Percentiles rank a stretch among this genome's conserved stretches.
phyloP scores from a whole-genome alignment of 2,329 filamentous ascomycete species.

The Gnomoniopsis smithogilvyi region DNA sequence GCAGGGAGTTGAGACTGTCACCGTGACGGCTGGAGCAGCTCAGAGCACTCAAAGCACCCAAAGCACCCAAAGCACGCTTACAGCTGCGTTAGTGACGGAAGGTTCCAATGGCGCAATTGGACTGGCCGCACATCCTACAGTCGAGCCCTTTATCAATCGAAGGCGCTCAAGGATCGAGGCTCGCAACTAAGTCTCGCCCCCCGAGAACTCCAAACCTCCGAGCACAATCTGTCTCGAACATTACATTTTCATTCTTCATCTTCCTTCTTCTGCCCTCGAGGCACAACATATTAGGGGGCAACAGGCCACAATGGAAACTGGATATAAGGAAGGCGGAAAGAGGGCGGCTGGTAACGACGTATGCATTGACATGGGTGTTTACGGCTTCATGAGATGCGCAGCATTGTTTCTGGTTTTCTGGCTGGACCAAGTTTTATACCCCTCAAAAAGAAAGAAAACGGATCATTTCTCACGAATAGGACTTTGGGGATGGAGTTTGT shows the following conservation, averaged over 20 bases:
- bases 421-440: slow-evolving; percentile 8
- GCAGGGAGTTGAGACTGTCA: slow-evolving; percentile 8
- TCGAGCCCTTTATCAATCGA: slow-evolving; percentile 10
- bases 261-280: neutral
- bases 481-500: neutral
- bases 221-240: neutral
- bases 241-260: neutral
- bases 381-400: neutral
- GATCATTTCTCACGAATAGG: neutral
- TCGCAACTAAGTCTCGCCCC: neutral
- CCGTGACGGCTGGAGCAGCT: neutral
- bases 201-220: neutral
- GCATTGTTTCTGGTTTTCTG: neutral
- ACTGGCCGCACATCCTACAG: slow-evolving; percentile 6
- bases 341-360: neutral
- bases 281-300: neutral
- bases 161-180: slow-evolving; percentile 16
- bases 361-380: neutral
- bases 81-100: slow-evolving; percentile 1
- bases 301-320: neutral
- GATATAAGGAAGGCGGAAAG: neutral
- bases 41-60: neutral
- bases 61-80: neutral
- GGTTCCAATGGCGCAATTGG: slow-evolving; percentile 6
- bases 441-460: neutral